A percentile compares a stretch with the other conserved stretches of the same genome.
Conservation (phyloP, 2,329 filamentous ascomycete genomes). For the Purpureocillium takamizusanense region DNA sequence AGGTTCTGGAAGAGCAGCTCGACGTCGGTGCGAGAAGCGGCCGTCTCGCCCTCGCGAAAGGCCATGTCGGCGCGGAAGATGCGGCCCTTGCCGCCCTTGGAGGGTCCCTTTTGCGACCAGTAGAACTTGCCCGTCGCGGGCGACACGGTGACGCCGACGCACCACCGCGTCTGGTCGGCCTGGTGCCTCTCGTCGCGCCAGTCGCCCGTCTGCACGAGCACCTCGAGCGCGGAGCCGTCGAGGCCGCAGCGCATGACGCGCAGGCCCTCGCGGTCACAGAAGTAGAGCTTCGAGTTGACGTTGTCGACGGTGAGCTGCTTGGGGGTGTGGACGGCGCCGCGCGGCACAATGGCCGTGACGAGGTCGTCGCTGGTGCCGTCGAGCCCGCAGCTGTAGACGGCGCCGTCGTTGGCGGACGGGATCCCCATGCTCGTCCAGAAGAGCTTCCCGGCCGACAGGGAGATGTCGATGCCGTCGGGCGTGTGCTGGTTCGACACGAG, state of each 20-base stretch:
- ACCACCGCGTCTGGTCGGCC: conserved; percentile 33
- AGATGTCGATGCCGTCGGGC: conserved; percentile 36
- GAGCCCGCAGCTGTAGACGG: conserved; percentile 33
- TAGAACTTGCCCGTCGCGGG: conserved; percentile 35
- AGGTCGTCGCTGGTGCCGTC: conserved; percentile 41
- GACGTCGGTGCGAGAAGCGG: conserved; percentile 28
- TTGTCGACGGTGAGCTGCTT: conserved; percentile 30
- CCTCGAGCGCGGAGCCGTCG: conserved; percentile 28
- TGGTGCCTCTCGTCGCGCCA: conserved; percentile 11
- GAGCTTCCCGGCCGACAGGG: conserved; percentile 20
- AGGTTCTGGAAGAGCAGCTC: conserved; percentile 31
- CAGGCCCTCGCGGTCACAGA: conserved; percentile 34
- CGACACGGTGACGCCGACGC: conserved; percentile 45
- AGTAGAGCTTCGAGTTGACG: conserved; percentile 25
- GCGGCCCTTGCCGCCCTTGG: conserved; percentile 39
- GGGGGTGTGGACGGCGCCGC: conserved; percentile 38
- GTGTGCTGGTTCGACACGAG: conserved; percentile 17
- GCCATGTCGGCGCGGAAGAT: conserved; percentile 41
- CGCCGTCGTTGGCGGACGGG: conserved; percentile 28
- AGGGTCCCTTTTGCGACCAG: conserved; percentile 51
- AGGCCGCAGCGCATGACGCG: conserved; percentile 26
- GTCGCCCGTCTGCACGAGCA: conserved; percentile 27
- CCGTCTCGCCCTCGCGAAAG: conserved; percentile 22
- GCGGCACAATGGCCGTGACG: conserved; percentile 30
- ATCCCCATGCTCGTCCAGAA: conserved; percentile 44